phyloP scores from a whole-genome alignment of 2,329 filamentous ascomycete species.

The Penicillium sclerotigenum region DNA sequence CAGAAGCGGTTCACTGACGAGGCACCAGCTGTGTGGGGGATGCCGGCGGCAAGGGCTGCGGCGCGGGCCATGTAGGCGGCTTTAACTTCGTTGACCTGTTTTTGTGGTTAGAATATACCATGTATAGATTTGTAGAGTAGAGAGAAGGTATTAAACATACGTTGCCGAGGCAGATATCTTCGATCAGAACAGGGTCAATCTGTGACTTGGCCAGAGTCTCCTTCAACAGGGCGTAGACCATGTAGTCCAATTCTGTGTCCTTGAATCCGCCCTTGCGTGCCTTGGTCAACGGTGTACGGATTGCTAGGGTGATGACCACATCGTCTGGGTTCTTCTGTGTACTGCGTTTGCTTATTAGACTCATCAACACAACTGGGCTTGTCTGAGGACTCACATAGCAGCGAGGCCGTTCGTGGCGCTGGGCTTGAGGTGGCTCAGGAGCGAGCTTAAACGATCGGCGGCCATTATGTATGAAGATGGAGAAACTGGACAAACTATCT shows the following conservation, averaged over 20 bases:
- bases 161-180: slow-evolving; percentile 91
- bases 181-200: slow-evolving; percentile 74
- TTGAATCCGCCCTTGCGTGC: slow-evolving; percentile 91
- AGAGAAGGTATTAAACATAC: slow-evolving; percentile 49
- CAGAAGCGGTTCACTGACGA: slow-evolving; percentile 93
- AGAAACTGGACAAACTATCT: not conserved
- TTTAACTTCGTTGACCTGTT: slow-evolving; percentile 72
- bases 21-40: slow-evolving; percentile 82
- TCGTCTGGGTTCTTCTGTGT: slow-evolving; percentile 93
- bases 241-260: slow-evolving; percentile 83
- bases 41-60: slow-evolving; percentile 83
- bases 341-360: slow-evolving; percentile 48
- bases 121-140: not conserved
- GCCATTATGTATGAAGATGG: slow-evolving; percentile 57
- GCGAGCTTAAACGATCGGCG: slow-evolving; percentile 78
- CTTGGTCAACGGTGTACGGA: slow-evolving; percentile 86
- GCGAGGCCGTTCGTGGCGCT: slow-evolving; percentile 68
- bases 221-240: slow-evolving; percentile 79
- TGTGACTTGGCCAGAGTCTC: slow-evolving; percentile 69
- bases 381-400: slow-evolving; percentile 64
- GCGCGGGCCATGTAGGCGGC: slow-evolving; percentile 89
- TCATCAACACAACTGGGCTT: slow-evolving; percentile 1
- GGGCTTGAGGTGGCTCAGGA: slow-evolving; percentile 74
- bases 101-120: not conserved
- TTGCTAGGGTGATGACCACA: slow-evolving; percentile 89